A percentile compares a stretch with the other conserved stretches of the same genome.
Evolutionary conservation across 495 filamentous ascomycete species (phyloP).

Genomic region (Cercophora samala): DNA sequence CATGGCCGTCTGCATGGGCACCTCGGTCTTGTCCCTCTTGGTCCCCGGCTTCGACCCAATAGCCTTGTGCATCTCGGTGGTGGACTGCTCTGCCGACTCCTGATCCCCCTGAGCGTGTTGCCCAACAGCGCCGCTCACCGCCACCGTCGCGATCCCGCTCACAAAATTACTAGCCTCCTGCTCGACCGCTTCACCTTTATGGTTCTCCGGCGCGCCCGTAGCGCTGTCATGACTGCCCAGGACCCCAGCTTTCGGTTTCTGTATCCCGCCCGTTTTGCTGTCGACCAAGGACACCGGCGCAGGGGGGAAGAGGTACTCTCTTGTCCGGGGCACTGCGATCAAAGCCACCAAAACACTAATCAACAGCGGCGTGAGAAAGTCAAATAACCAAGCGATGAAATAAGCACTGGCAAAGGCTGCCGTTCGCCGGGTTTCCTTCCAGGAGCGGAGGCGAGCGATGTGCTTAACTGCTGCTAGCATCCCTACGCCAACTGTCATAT

Average conservation of each 20-base stretch:
- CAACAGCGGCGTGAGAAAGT: conserved; percentile 66
- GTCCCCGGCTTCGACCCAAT: conserved; percentile 46
- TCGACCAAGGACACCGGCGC: conserved; percentile 65
- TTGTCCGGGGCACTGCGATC: conserved; percentile 62
- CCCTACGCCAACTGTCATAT: conserved; percentile 75
- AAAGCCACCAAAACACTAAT: conserved; percentile 57
- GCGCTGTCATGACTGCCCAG: conserved; percentile 73
- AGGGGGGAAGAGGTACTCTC: conserved; percentile 68
- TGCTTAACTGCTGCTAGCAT: conserved; percentile 67
- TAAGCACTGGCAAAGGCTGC: conserved; percentile 65
- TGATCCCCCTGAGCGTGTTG: conserved; percentile 59
- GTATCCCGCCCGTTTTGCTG: conserved; percentile 58
- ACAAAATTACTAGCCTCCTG: conserved; percentile 81
- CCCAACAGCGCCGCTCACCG: conserved; percentile 69
- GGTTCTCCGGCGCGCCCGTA: conserved; percentile 78
- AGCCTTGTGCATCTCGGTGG: conserved; percentile 50
- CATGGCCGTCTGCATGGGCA: conserved; percentile 75
- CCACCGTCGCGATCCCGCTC: conserved; percentile 69
- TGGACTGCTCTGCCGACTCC: conserved; percentile 42
- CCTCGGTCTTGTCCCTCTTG: conserved; percentile 76
- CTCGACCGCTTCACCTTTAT: conserved; percentile 84
- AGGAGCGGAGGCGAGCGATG: conserved; percentile 71
- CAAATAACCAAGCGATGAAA: conserved; percentile 68
- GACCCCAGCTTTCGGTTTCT: conserved; percentile 66
- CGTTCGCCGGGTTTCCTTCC: conserved; percentile 70